Percentiles rank a stretch among this genome's conserved stretches.
Evolutionary conservation across 2,329 filamentous ascomycete genomes (phyloP).

Genomic region (Penicillium sp.): DNA sequence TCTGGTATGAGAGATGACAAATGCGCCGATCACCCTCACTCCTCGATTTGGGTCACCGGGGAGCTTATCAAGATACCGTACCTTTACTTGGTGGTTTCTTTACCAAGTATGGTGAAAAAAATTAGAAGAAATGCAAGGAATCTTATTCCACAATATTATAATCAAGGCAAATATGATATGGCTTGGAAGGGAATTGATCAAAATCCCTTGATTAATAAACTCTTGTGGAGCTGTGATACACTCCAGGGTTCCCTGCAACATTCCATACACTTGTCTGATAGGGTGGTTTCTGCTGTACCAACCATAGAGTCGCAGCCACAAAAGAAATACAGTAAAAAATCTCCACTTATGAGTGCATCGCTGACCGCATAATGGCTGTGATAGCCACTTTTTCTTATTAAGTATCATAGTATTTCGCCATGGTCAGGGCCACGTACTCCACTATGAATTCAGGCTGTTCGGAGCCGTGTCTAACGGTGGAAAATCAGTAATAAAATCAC

Average conservation of each 20-base stretch:
- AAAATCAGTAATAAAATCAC: background rate
- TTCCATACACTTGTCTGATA: background rate
- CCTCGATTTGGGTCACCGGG: slow-evolving; percentile 34
- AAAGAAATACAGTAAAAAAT: background rate
- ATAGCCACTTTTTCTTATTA: slow-evolving; percentile 12
- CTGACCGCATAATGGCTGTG: slow-evolving; percentile 15
- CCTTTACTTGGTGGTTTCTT: slow-evolving; percentile 2
- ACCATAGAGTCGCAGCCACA: slow-evolving; percentile 1
- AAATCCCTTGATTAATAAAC: background rate
- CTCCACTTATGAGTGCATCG: slow-evolving; percentile 5
- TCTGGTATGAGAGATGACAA: slow-evolving; percentile 33
- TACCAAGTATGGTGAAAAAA: background rate
- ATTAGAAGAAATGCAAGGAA: background rate
- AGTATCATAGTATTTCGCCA: background rate
- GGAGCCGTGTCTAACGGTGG: background rate
- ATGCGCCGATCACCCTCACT: slow-evolving; percentile 33
- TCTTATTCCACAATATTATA: too few relatives aligned
- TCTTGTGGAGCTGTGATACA: slow-evolving; percentile 9
- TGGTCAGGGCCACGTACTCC: slow-evolving; percentile 7
- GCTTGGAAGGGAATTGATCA: background rate
- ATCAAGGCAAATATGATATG: too few relatives aligned
- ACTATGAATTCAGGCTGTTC: slow-evolving; percentile 18
- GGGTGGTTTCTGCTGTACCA: background rate
- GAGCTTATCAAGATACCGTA: slow-evolving; percentile 16
- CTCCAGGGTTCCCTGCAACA: slow-evolving; percentile 3